Evolutionary conservation across 2,329 filamentous ascomycete genomes (phyloP).

Genomic region (Epichloe bromicola): DNA sequence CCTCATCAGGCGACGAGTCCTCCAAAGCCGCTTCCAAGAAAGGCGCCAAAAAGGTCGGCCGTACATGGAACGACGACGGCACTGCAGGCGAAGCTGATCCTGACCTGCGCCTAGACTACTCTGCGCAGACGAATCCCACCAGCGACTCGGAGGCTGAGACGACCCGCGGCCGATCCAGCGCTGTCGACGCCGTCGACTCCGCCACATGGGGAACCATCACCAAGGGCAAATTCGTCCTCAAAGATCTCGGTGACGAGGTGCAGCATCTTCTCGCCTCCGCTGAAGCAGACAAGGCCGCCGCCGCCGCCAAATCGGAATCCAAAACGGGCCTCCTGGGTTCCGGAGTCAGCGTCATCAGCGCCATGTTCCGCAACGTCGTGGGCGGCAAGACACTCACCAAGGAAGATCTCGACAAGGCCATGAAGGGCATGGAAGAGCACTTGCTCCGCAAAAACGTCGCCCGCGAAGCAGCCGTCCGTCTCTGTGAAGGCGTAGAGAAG

Average conservation of each 20-base stretch:
- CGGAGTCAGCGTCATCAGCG: conserved; percentile 69
- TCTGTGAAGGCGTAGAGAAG: conserved; percentile 84
- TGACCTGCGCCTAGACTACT: conserved; percentile 76
- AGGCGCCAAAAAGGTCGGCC: conserved; percentile 54
- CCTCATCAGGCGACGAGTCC: conserved; percentile 76
- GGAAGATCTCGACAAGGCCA: conserved; percentile 77
- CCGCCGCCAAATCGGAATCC: conserved; percentile 31
- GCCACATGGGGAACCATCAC: conserved; percentile 75
- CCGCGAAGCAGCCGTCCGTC: conserved; percentile 77
- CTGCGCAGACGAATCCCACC: conserved; percentile 42
- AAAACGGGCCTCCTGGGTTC: conserved; percentile 60
- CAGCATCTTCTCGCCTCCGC: conserved; percentile 75
- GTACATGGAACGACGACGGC: conserved; percentile 87
- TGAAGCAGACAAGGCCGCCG: conserved; percentile 46
- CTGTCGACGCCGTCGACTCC: conserved; percentile 62
- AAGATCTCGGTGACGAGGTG: conserved; percentile 86
- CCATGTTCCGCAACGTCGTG: conserved; percentile 86
- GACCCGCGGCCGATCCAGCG: conserved; percentile 36
- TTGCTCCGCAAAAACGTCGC: conserved; percentile 92
- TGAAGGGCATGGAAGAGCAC: conserved; percentile 94
- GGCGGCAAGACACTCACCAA: conserved; percentile 87
- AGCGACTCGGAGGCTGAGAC: conserved; percentile 39
- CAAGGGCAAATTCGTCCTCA: conserved; percentile 87
- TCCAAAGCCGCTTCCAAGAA: conserved; percentile 36
- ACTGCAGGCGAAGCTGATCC: conserved; percentile 67